These are phyloP conservation scores for Colletotrichum orbiculare DNA, from an alignment of 2,329 filamentous ascomycete genomes.

Conservation along the genomic window DNA sequence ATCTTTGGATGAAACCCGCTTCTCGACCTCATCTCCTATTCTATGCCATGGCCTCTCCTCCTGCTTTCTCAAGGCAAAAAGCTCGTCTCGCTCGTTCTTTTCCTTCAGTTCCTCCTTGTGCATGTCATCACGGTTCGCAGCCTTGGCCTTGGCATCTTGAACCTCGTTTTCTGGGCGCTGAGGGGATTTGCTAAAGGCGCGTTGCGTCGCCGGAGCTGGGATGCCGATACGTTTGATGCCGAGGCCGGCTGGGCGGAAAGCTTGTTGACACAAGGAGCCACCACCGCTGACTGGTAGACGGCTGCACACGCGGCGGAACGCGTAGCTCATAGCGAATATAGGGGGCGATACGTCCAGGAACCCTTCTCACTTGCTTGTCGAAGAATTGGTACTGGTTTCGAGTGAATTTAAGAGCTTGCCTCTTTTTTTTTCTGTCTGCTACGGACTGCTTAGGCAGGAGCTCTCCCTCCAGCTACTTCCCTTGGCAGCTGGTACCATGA, in stretches of 20 bases:
- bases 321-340: conserved; percentile 37
- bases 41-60: conserved; percentile 74
- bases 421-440: no score
- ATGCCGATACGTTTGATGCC: conserved; percentile 14
- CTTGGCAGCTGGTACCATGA: conserved; percentile 13
- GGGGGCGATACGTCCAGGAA: no score
- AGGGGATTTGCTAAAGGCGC: conserved; percentile 14
- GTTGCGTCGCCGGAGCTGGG: neutral
- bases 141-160: conserved; percentile 43
- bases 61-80: conserved; percentile 64
- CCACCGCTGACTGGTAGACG: conserved; percentile 33
- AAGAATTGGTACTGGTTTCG: neutral
- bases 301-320: conserved; percentile 38
- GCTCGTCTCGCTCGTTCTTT: conserved; percentile 50
- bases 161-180: neutral
- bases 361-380: neutral
- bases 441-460: no score
- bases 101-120: conserved; percentile 42
- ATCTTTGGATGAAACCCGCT: conserved; percentile 45
- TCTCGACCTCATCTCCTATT: conserved; percentile 63
- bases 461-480: neutral
- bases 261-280: conserved; percentile 24
- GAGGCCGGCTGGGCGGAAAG: conserved; percentile 34
- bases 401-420: neutral
- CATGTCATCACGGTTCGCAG: conserved; percentile 39